Base-by-base conservation (phyloP, 2,329 filamentous ascomycete species). In the Aaosphaeria arxii region DNA sequence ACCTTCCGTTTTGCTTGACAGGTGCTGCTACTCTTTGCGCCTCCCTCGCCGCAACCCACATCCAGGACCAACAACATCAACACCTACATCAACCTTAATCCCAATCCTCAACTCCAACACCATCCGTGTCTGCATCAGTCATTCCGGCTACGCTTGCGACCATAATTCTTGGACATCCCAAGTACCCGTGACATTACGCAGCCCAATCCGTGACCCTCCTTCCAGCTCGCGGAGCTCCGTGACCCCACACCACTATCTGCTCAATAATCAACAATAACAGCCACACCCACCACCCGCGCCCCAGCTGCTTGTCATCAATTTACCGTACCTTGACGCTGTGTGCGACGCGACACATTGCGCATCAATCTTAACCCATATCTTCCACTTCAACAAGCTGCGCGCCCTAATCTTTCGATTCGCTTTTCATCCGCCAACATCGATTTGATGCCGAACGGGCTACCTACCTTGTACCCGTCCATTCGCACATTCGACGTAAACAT, bases 401-500 rank as follows among this genome's bases (percentile, higher is more conserved):
- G 44, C 43, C 41, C 45, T 47, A 48, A 24, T 24, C 17, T 24
- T 24, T 24, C 17, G 17, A 24, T 24, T 24, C 17, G 48, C 50
- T 51, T 46, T 52, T 44, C 48, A 43, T 24, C 24, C 39, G 9
- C 11, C 9, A 9, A 40, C 30, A 44, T 46, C 47, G 49, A 45
- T 46, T 61, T 60, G 52, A 62, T 62, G 59, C 57, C 58, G 57
- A 43, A 52, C 55, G 51, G 49, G 31, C 47, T 61, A 45, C 57
- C 58, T 31, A 61, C 56, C 36, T 57, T 68, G 52, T 67, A 66
- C 54, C 66, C 64, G 40, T 61, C 54, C 45, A 66, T 67, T 55
- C 63, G 59, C 54, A 63, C 61, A 47, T 63, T 62, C 47, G 57
- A 59, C 43, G 49, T 41, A 47, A 60, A 49, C 52, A 72, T 71